Base-by-base conservation (phyloP, 192 early-diverging fungal genomes). In the Gryganskiella cystojenkinii region DNA sequence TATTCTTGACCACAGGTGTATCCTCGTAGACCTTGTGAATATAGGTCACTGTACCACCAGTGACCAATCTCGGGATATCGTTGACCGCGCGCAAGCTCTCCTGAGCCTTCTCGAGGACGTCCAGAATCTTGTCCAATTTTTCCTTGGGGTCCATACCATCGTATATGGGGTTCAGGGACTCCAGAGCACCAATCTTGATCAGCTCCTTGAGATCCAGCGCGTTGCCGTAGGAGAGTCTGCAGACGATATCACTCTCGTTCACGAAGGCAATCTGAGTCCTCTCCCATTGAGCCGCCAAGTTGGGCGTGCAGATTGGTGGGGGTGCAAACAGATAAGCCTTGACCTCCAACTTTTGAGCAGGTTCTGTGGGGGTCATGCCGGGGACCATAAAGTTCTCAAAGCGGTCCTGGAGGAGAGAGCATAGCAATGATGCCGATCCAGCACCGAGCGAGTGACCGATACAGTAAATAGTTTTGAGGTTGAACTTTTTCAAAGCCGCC, bases 371-470 rank as follows among this genome's bases (percentile, higher is more conserved):
- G 10, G 64, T 2, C 11, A 64, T 66, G 1, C 63, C 56, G 3
- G 63, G 50, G 10, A 61, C 37, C 0, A 45, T 27, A 46, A 66
- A 71, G 30, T 78, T 60, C 14, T 55, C 61, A 55, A 76, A 82
- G 20, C 64, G 54, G 24, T 82, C 81, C 25, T 69, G 74, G 19
- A 82, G 64, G 17, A 82, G 62, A 13, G 75, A 55, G 43, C 74
- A 79, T 0, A 79, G 60, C 0, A 82, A 27, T 9, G 81, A 68
- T 34, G 73, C 61, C 1, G 75, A 64, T 19, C 74, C 67, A 1
- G 74, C 81, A 24, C 81, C 81, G n/a, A 82, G 60, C 10, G 81
- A 82, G 42, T 82, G 81, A 20, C 81, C 81, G 40, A 82, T 82
- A 20, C 74, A 78, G 53, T 79, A 69, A 25, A 82, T 74, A 0